Evolutionary conservation across 2,329 filamentous ascomycete genomes (phyloP), one percentile per base, ranked within the genome.

Genomic region (Stylonectria norvegica): DNA sequence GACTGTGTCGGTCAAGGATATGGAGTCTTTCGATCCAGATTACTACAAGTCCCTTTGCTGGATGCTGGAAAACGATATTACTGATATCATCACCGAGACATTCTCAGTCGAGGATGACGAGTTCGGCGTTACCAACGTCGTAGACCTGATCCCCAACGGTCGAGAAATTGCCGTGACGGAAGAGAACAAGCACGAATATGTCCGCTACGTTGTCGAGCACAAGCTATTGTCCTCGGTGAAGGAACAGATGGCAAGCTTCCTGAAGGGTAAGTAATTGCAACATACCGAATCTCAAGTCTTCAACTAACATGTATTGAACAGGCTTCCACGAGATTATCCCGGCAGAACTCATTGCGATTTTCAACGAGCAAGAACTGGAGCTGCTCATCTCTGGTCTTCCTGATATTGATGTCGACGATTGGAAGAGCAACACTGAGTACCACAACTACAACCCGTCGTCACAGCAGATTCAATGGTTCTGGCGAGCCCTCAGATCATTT

Each of bases 1-100:
- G 64, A 81, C 88, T 4, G 91, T 97, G 28, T 96, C 90, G 7
- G 86, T 98, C 66, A 98, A 98, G 71, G 93, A 98, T 59, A 97
- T 98, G 89, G 93, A 98, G 66, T 96, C 90, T 16, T 86, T 98
- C 47, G 93, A 98, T 63, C 83, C 95, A 4, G 91, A 98, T 58
- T 98, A 98, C 71, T 96, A 97, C 79, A 98, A 97, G 66, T 97
- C 91, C 11, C 77, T 98, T 16, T 81, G 93, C 45, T 98, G 94
- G 94, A 97, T 98, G 83, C 75, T 97, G 42, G 88, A 95, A 62
- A 97, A 98, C 58, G 91, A 98, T 61, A 98, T 98, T 55, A 95
- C 90, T 4, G 93, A 97, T 59, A 89, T 97, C 58, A 93, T 97
- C 56, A 93, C 88, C 3, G 91, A 98, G 68, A 95, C 88, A 2